Conservation (phyloP, 305 asterid species). For the Fraxinus floribunda region DNA sequence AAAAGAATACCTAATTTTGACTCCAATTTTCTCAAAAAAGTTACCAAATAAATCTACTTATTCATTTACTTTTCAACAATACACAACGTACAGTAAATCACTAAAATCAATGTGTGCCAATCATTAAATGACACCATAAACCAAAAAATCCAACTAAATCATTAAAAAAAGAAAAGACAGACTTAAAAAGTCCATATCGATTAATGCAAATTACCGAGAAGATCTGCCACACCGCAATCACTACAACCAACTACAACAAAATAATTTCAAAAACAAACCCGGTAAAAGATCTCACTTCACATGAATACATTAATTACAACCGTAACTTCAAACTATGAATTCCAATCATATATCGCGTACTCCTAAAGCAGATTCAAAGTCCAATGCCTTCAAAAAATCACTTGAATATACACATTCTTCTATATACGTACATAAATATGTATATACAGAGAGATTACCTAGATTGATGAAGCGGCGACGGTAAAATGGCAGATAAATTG, state of each 20-base stretch:
- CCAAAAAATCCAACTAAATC: slow-evolving; percentile 17
- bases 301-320: background rate
- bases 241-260: background rate
- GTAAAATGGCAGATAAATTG: slow-evolving; percentile 6
- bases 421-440: background rate
- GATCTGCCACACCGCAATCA: slow-evolving; percentile 18
- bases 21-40: slow-evolving; percentile 17
- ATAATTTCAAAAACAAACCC: background rate
- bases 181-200: background rate
- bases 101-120: background rate
- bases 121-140: slow-evolving; percentile 1
- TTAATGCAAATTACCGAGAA: background rate
- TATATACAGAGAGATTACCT: slow-evolving; percentile 30
- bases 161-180: background rate
- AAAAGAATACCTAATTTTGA: slow-evolving; percentile 23
- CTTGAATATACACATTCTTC: background rate
- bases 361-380: slow-evolving; percentile 15
- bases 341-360: background rate
- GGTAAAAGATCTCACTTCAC: slow-evolving; percentile 27
- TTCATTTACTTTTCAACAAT: background rate
- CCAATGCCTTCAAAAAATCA: background rate
- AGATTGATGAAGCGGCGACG: slow-evolving; percentile 25
- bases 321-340: slow-evolving; percentile 15
- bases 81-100: slow-evolving; percentile 19
- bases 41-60: slow-evolving; percentile 15